These are phyloP conservation scores for Huntiella moniliformis DNA, from an alignment of 2,329 filamentous ascomycete species.

Conservation along the genomic window DNA sequence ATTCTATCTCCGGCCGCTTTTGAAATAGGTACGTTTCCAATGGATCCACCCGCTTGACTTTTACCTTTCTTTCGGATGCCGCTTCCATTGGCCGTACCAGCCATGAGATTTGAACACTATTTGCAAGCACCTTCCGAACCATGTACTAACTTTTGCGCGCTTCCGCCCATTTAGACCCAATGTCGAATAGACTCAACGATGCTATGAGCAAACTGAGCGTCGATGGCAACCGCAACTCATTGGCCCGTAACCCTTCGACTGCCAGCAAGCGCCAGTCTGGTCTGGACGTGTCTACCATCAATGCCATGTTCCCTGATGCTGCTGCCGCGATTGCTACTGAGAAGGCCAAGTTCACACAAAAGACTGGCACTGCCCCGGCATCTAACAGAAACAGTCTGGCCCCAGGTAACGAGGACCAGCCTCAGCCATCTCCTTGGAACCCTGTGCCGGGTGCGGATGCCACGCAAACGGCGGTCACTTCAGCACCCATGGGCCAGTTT, in stretches of 20 bases:
- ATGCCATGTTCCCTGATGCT: constrained; percentile 97
- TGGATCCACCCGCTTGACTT: too few species aligned
- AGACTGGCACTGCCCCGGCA: constrained; percentile 72
- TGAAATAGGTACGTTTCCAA: constrained; percentile 56
- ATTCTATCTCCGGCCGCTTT: constrained; percentile 89
- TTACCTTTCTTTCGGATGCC: background rate
- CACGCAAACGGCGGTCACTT: constrained; percentile 57
- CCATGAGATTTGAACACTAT: background rate
- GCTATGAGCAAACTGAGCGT: constrained; percentile 91
- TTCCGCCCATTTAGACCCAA: constrained; percentile 49
- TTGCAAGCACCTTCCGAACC: too few species aligned
- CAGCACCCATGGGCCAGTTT: constrained; percentile 86
- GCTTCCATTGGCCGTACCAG: background rate
- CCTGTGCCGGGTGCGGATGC: constrained; percentile 27
- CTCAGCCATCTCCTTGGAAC: constrained; percentile 63
- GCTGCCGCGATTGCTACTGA: constrained; percentile 96
- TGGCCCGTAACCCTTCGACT: constrained; percentile 61
- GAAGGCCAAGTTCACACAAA: constrained; percentile 91
- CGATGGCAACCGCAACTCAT: constrained; percentile 69
- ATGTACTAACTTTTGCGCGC: background rate
- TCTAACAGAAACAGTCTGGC: constrained; percentile 81
- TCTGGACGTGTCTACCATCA: constrained; percentile 84
- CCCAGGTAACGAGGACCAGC: constrained; percentile 35
- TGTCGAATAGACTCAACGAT: constrained; percentile 90
- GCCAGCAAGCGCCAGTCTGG: constrained; percentile 76